A percentile compares a stretch with the other conserved stretches of the same genome.
phyloP scores from a whole-genome alignment of 208 protist species.

The Strigomonas oncopelti region DNA sequence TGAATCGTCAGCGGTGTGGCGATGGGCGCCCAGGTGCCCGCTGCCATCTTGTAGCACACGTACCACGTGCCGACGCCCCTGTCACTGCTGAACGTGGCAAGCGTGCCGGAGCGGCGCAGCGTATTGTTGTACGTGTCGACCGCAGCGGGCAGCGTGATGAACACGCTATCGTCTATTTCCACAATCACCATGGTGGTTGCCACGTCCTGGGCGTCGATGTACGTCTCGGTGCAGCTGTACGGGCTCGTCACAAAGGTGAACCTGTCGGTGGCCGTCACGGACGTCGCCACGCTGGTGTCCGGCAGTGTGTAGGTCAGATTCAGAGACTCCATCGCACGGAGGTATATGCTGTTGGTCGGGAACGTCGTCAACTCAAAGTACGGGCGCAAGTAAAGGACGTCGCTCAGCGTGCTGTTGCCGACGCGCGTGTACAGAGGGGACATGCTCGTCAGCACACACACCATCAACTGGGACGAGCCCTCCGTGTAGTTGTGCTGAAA shows the following conservation, averaged over 20 bases:
- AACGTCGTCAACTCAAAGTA: conserved; percentile 64
- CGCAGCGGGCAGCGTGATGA: conserved; percentile 49
- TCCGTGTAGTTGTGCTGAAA: conserved; percentile 81
- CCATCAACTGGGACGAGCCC: conserved; percentile 46
- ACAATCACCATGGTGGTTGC: conserved; percentile 46
- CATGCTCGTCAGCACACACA: conserved; percentile 61
- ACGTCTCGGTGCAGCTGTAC: conserved; percentile 58
- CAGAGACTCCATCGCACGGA: conserved; percentile 66
- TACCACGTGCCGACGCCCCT: conserved; percentile 35
- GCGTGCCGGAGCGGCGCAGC: conserved; percentile 17
- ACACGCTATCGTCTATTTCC: conserved; percentile 57
- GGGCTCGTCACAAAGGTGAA: conserved; percentile 65
- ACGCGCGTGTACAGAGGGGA: conserved; percentile 39
- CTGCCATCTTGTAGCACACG: conserved; percentile 71
- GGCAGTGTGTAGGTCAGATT: conserved; percentile 51
- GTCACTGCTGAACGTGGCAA: conserved; percentile 47
- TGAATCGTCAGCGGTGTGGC: conserved; percentile 42
- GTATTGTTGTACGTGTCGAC: conserved; percentile 35
- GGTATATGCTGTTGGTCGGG: conserved; percentile 35
- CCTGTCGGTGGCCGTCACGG: conserved; percentile 49
- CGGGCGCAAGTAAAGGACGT: conserved; percentile 69
- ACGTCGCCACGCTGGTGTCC: conserved; percentile 74
- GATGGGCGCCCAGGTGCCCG: conserved; percentile 80
- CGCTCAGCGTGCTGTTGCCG: conserved; percentile 24
- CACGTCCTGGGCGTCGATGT: conserved; percentile 43